Conservation (phyloP, 768 basidiomycete genomes). For the Leccinum broughii region DNA sequence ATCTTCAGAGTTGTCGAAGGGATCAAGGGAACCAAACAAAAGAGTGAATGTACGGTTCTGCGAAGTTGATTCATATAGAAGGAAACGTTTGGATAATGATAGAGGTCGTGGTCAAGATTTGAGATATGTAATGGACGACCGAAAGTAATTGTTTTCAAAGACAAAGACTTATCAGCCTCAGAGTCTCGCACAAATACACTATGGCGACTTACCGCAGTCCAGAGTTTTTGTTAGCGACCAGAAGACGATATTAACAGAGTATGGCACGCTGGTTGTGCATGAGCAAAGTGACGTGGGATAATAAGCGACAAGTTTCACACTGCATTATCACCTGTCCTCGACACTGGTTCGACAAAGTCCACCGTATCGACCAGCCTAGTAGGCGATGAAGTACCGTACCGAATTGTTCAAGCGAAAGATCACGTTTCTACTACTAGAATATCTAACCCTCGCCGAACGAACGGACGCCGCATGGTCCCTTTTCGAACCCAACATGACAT, state of each 20-base stretch:
- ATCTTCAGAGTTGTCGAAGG: conserved; percentile 19
- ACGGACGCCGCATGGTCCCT: not conserved
- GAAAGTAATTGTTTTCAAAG: not conserved
- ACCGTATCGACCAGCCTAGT: not conserved
- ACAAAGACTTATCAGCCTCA: not conserved
- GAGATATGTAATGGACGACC: not conserved
- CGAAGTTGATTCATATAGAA: conserved; percentile 10
- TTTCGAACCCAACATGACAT: not conserved
- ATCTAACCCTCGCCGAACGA: not conserved
- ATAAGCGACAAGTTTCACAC: not conserved
- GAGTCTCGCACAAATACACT: not conserved
- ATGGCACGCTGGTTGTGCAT: conserved; percentile 18
- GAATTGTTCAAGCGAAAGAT: not conserved
- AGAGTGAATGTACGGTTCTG: conserved; percentile 10
- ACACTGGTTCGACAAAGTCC: not conserved
- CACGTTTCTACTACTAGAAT: not conserved
- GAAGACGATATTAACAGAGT: conserved; percentile 9
- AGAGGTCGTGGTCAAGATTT: conserved; percentile 15
- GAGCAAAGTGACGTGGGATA: conserved; percentile 25
- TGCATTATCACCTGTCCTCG: not conserved
- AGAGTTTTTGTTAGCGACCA: conserved; percentile 2
- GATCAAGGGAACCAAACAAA: conserved; percentile 1
- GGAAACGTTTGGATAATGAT: conserved; percentile 14
- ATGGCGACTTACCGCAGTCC: conserved; percentile 17
- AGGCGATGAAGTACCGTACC: not conserved